These are phyloP conservation scores for Aspergillus glaucus DNA, from an alignment of 2,329 filamentous ascomycete genomes.

Conservation along the genomic window DNA sequence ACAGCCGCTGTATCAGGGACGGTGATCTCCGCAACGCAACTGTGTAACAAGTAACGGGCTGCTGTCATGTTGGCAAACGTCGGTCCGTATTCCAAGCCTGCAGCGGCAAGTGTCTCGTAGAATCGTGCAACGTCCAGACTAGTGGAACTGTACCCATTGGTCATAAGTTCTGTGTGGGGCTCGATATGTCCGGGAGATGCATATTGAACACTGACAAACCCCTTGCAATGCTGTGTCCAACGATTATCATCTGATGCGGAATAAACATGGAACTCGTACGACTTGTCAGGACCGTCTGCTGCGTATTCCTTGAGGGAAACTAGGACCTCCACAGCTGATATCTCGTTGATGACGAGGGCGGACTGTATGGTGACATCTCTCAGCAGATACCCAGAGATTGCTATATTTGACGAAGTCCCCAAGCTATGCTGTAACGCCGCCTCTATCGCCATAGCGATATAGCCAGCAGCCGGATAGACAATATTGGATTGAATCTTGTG, in stretches of 20 bases:
- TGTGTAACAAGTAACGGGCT: constrained; percentile 7
- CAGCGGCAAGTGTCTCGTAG: constrained; percentile 16
- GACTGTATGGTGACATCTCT: constrained; percentile 17
- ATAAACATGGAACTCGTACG: constrained; percentile 15
- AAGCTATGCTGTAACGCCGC: constrained; percentile 13
- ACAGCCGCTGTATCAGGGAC: constrained; percentile 19
- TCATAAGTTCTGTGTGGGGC: too few relatives aligned
- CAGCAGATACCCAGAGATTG: constrained; percentile 7
- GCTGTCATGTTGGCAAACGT: constrained; percentile 19
- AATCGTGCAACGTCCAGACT: constrained; percentile 16
- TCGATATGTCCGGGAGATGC: too few relatives aligned
- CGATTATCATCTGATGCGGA: constrained; percentile 14
- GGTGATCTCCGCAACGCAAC: constrained; percentile 15
- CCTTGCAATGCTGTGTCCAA: constrained; percentile 22
- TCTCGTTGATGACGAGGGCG: constrained; percentile 18
- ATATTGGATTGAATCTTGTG: constrained; percentile 22
- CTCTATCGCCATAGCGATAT: constrained; percentile 25
- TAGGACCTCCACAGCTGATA: constrained; percentile 11
- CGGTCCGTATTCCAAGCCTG: constrained; percentile 24
- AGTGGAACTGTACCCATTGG: not conserved
- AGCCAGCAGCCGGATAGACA: constrained; percentile 26
- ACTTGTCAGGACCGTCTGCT: not conserved
- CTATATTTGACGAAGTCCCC: not conserved
- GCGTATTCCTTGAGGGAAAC: constrained; percentile 4
- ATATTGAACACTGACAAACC: constrained; percentile 4